Conservation (phyloP, 1,284 basidiomycete species). For the Blastosporella zonata region DNA sequence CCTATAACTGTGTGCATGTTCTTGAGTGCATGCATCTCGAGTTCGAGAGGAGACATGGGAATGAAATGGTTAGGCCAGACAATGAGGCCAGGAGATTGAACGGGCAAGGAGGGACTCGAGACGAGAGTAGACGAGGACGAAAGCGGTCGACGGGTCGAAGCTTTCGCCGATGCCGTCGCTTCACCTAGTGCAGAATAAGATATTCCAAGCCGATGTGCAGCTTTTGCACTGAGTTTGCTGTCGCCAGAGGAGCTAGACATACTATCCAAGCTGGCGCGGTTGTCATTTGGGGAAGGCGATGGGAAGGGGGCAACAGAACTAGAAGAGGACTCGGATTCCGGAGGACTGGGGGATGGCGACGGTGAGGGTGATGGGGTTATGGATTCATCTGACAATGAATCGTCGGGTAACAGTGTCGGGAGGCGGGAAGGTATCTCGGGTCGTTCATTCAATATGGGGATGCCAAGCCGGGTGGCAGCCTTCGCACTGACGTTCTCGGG, state of each 20-base stretch:
- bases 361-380: neutral
- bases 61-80: conserved; percentile 57
- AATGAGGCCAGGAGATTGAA: conserved; percentile 51
- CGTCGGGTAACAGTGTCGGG: conserved; percentile 1
- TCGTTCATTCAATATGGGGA: conserved; percentile 13
- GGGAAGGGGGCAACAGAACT: neutral
- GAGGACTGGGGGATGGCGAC: conserved; percentile 3
- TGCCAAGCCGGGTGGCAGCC: conserved; percentile 25
- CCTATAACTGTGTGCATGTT: conserved; percentile 61
- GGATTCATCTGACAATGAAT: conserved; percentile 1
- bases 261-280: neutral
- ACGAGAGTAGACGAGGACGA: conserved; percentile 20
- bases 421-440: neutral
- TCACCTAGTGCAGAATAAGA: conserved; percentile 33
- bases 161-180: conserved; percentile 24
- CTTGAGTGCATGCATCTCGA: conserved; percentile 69
- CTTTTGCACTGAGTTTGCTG: conserved; percentile 37
- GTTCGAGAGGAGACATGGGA: conserved; percentile 50
- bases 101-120: conserved; percentile 14
- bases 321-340: conserved; percentile 1
- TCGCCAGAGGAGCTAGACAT: conserved; percentile 5
- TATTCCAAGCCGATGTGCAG: conserved; percentile 43
- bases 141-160: conserved; percentile 22
- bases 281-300: neutral
- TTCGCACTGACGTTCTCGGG: conserved; percentile 21